These are phyloP conservation scores for Backusella circina DNA, from an alignment of 192 early-diverging fungal species.

Conservation along the genomic window DNA sequence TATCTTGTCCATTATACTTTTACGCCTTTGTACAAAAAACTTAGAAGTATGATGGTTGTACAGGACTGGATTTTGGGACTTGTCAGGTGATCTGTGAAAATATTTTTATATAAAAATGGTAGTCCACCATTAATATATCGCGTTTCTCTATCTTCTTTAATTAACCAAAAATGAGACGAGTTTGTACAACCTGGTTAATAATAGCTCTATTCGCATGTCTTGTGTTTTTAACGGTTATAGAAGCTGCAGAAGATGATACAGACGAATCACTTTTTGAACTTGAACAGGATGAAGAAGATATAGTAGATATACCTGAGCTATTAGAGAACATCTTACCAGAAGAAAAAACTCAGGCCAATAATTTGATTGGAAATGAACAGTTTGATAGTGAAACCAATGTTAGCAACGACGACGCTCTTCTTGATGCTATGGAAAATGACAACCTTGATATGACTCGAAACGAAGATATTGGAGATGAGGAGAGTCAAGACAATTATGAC, in stretches of 20 bases:
- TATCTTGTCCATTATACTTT: too few relatives aligned
- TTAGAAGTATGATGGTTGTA: too few relatives aligned
- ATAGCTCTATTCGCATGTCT: background rate
- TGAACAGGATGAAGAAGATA: background rate
- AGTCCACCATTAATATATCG: background rate
- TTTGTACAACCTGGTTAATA: background rate
- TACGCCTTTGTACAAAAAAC: too few relatives aligned
- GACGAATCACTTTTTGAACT: background rate
- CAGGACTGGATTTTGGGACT: too few relatives aligned
- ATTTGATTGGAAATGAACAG: background rate
- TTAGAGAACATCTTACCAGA: background rate
- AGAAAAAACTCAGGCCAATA: background rate
- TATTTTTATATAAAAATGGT: too few relatives aligned
- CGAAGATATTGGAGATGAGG: background rate
- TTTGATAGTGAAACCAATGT: background rate
- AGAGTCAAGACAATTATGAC: background rate
- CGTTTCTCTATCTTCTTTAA: background rate
- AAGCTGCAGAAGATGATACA: background rate
- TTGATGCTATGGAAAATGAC: background rate
- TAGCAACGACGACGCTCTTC: background rate
- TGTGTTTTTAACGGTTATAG: background rate
- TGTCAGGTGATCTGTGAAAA: too few relatives aligned
- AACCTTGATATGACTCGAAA: background rate
- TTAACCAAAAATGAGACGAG: slow-evolving; percentile 1
- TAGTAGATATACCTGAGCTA: background rate